Evolutionary conservation across 805 yeast species (phyloP).

Genomic region (Metschnikowia reukaufii): DNA sequence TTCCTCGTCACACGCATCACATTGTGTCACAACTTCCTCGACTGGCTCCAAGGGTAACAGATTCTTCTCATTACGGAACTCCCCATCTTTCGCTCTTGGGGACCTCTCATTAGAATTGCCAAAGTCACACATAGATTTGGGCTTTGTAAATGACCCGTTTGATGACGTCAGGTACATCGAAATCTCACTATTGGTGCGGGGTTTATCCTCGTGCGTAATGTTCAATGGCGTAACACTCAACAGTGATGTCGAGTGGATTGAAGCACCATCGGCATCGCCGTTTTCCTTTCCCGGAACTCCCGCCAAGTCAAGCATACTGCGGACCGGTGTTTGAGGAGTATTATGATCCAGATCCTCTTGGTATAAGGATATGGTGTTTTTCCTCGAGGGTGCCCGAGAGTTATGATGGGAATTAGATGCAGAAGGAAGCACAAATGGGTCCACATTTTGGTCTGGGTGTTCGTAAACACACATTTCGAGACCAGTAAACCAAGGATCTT

Average conservation of each 20-base stretch:
- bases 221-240: slow-evolving; percentile 24
- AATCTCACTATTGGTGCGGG: slow-evolving; percentile 13
- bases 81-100: slow-evolving; percentile 5
- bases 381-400: slow-evolving; percentile 34
- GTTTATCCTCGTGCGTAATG: slow-evolving; percentile 16
- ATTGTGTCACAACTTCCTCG: slow-evolving; percentile 9
- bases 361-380: slow-evolving; percentile 25
- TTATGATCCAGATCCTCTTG: slow-evolving; percentile 16
- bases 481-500: slow-evolving; percentile 62
- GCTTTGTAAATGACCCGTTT: slow-evolving; percentile 16
- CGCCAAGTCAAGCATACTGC: slow-evolving; percentile 42
- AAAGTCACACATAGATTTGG: slow-evolving; percentile 34
- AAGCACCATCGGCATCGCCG: slow-evolving; percentile 17
- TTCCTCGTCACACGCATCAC: slow-evolving; percentile 1
- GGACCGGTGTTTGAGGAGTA: slow-evolving; percentile 28
- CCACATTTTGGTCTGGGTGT: slow-evolving; percentile 38
- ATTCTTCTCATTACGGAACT: slow-evolving; percentile 5
- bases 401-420: slow-evolving; percentile 21
- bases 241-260: slow-evolving; percentile 29
- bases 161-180: slow-evolving; percentile 15
- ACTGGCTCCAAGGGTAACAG: slow-evolving; percentile 13
- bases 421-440: slow-evolving; percentile 30
- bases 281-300: slow-evolving; percentile 6
- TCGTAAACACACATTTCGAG: slow-evolving; percentile 64
- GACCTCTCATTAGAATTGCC: slow-evolving; percentile 4